Percentiles rank a stretch among this genome's conserved stretches.
Conservation (phyloP, 495 filamentous ascomycete genomes). For the Bathelium albidoporum region DNA sequence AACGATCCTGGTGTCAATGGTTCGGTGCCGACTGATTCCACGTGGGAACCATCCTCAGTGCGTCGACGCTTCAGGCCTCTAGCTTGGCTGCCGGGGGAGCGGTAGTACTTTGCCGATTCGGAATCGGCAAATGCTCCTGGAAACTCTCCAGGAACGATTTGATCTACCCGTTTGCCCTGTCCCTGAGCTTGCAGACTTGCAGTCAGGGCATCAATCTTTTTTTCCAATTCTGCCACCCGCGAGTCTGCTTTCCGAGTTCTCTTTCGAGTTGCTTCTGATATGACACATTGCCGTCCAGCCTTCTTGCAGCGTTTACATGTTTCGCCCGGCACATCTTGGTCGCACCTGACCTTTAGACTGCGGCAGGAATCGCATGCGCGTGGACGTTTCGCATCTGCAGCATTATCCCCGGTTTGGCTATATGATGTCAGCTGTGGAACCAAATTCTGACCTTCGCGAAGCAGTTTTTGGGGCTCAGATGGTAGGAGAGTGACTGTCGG, state of each 20-base stretch:
- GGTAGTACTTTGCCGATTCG: neutral
- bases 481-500: neutral
- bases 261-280: conserved; percentile 75
- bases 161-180: neutral
- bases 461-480: neutral
- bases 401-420: conserved; percentile 19
- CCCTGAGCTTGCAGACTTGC: conserved; percentile 50
- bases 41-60: conserved; percentile 5
- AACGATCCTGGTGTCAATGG: neutral
- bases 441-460: neutral
- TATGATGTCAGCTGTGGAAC: neutral
- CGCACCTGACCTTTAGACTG: conserved; percentile 81
- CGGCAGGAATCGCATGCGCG: conserved; percentile 93
- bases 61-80: conserved; percentile 11
- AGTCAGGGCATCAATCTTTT: conserved; percentile 84
- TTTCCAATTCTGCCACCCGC: conserved; percentile 84
- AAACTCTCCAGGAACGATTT: neutral
- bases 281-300: conserved; percentile 64
- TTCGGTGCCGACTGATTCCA: neutral
- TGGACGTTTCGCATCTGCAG: conserved; percentile 50
- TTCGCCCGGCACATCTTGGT: conserved; percentile 56
- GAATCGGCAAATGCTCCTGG: neutral
- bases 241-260: conserved; percentile 90
- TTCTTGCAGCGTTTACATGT: conserved; percentile 83
- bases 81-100: neutral